Conservation (phyloP, 176 grass and related monocot species). For the Raddia guianensis region DNA sequence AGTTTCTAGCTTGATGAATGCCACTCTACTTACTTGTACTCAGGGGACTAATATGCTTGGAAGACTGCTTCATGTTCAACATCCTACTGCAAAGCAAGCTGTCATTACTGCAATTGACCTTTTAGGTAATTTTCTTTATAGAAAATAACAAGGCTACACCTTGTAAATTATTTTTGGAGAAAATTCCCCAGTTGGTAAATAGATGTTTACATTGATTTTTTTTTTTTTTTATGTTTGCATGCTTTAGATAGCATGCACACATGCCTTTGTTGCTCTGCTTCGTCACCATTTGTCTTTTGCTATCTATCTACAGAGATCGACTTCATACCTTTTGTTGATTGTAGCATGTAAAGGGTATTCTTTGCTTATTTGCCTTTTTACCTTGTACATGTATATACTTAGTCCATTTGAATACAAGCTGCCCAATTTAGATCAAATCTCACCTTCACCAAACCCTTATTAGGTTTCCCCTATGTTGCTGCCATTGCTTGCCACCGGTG, state of each 20-base stretch:
- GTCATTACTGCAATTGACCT: slow-evolving; percentile 98
- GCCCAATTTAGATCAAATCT: too few species aligned
- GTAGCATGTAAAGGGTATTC: too few species aligned
- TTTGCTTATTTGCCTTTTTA: too few species aligned
- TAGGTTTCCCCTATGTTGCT: too few species aligned
- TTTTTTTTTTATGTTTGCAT: slow-evolving; percentile 15
- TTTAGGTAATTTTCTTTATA: slow-evolving; percentile 66
- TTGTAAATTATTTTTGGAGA: slow-evolving; percentile 3
- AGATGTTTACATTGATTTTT: neutral
- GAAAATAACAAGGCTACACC: slow-evolving; percentile 9
- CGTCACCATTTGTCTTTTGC: slow-evolving; percentile 16
- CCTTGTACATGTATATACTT: too few species aligned
- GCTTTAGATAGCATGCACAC: neutral
- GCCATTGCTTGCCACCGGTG: too few species aligned
- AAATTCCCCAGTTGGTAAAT: neutral
- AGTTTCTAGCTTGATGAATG: slow-evolving; percentile 30
- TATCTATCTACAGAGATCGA: slow-evolving; percentile 13
- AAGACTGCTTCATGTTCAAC: slow-evolving; percentile 89
- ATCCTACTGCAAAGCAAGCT: slow-evolving; percentile 98
- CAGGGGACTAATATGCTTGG: slow-evolving; percentile 99
- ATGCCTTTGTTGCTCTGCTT: slow-evolving; percentile 17
- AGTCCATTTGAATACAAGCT: too few species aligned
- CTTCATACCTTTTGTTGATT: neutral
- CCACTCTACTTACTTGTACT: slow-evolving; percentile 33
- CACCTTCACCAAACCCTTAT: too few species aligned